These are phyloP conservation scores for Heliosperma pusillum DNA, from an alignment of 148 eudicot species.

Conservation along the genomic window DNA sequence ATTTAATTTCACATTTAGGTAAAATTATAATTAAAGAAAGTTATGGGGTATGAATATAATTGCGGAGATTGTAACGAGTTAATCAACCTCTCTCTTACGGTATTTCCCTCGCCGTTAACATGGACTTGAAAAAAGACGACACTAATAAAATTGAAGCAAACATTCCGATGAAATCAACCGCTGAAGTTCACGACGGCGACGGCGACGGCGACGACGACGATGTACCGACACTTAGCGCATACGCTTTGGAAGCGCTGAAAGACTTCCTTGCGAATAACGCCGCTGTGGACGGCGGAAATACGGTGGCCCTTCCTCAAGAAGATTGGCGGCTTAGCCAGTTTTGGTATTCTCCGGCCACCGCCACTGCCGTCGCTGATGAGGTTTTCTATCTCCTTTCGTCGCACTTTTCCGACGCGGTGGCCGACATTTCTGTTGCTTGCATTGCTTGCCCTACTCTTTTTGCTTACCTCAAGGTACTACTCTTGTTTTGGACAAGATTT, in stretches of 20 bases:
- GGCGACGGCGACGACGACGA: constrained; percentile 49
- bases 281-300: constrained; percentile 14
- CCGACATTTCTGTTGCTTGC: constrained; percentile 50
- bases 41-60: too few relatives aligned
- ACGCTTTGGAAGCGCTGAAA: constrained; percentile 64
- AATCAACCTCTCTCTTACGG: too few relatives aligned
- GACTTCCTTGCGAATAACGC: constrained; percentile 40
- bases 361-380: constrained; percentile 64
- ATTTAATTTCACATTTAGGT: too few relatives aligned
- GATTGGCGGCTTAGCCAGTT: constrained; percentile 96
- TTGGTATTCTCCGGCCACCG: constrained; percentile 83
- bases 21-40: too few relatives aligned
- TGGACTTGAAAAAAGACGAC: constrained; percentile 4
- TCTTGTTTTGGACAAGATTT: too few relatives aligned
- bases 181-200: neutral
- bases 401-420: neutral
- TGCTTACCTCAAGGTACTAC: constrained; percentile 75
- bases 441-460: constrained; percentile 96
- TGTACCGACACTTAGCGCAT: constrained; percentile 58
- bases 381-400: constrained; percentile 41
- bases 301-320: constrained; percentile 51
- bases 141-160: neutral
- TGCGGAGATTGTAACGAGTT: too few relatives aligned
- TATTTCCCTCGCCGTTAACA: neutral
- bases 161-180: neutral